A percentile compares a stretch with the other conserved stretches of the same genome.
Conservation (phyloP, 495 filamentous ascomycete species). For the Xylaria flabelliformis region DNA sequence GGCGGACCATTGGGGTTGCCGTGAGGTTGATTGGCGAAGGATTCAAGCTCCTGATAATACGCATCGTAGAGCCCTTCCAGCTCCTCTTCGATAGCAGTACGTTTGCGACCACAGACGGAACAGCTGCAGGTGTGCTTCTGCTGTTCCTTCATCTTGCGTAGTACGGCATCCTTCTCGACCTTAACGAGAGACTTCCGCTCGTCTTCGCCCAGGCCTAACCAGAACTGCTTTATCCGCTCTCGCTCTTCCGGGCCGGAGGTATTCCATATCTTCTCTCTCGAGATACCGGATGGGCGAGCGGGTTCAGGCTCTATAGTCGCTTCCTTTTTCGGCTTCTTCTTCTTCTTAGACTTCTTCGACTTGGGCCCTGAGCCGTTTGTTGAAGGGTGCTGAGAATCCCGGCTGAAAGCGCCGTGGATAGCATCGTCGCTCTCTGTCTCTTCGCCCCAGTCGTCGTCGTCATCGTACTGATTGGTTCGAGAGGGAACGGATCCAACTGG, state of each 20-base stretch:
- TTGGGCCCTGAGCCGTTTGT: conserved; percentile 41
- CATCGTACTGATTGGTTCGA: conserved; percentile 43
- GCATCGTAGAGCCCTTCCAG: conserved; percentile 98
- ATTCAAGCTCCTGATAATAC: conserved; percentile 97
- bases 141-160: conserved; percentile 99
- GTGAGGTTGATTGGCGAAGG: conserved; percentile 87
- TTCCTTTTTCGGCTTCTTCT: conserved; percentile 60
- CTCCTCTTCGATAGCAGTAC: conserved; percentile 97
- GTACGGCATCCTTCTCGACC: conserved; percentile 96
- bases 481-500: conserved; percentile 20
- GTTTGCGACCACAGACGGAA: conserved; percentile 94
- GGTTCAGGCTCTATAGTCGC: conserved; percentile 29
- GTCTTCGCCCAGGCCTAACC: conserved; percentile 93
- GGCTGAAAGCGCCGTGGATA: conserved; percentile 38
- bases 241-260: conserved; percentile 91
- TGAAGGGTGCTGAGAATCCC: conserved; percentile 30
- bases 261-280: conserved; percentile 94
- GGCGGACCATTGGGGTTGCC: conserved; percentile 65
- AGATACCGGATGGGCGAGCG: conserved; percentile 48
- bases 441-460: conserved; percentile 54
- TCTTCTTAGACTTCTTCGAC: conserved; percentile 69
- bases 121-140: conserved; percentile 99
- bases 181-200: conserved; percentile 94
- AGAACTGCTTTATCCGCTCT: conserved; percentile 97
- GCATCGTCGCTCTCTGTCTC: conserved; percentile 54